Evolutionary conservation across 2,329 filamentous ascomycete genomes (phyloP), one percentile per base, ranked within the genome.

Genomic region (Calonectria leucothoes): DNA sequence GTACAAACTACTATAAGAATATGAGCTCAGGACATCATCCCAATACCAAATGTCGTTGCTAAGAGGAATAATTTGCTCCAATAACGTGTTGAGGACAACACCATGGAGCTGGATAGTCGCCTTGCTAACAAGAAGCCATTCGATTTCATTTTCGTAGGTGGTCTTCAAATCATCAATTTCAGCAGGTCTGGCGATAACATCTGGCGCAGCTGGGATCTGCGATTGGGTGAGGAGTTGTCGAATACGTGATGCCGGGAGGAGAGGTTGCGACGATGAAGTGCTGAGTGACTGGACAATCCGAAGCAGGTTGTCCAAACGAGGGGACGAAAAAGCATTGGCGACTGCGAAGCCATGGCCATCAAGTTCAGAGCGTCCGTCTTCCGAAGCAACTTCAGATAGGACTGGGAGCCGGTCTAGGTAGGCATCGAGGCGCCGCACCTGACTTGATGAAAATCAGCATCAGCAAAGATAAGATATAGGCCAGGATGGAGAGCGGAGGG

Each of bases 21-120:
- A 93, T 0, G 95, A 97, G 12, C 91, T 91, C 35, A 98, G 86
- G 2, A 98, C 90, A 77, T 97, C 94, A 81, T 98, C 95, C 97
- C 97, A 99, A 83, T 98, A 98, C 92, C 94, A 96, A 29, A 98
- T 93, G 78, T 98, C 95, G 76, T 98, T 93, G 79, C 92, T 94
- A 23, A 99, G 85, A 0, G 93, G 93, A 14, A 96, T 92, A 14
- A 95, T 97, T 79, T 97, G 94, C 69, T 96, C 93, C 14, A 98
- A 85, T 4, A 98, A 89, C 0, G 91, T 92, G 78, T 93, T 92
- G 77, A 98, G 87, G 49, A 98, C 89, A 63, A 94, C 86, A 5
- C 96, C 96, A 81, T 98, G 97, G 1, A 94, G 93, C 81, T 98
- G 96, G n/a, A 96, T 92, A 0, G 96, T 94, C 6, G 96, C 96